These are phyloP conservation scores for Colletotrichum noveboracense DNA, from an alignment of 2,329 filamentous ascomycete species.

Conservation along the genomic window DNA sequence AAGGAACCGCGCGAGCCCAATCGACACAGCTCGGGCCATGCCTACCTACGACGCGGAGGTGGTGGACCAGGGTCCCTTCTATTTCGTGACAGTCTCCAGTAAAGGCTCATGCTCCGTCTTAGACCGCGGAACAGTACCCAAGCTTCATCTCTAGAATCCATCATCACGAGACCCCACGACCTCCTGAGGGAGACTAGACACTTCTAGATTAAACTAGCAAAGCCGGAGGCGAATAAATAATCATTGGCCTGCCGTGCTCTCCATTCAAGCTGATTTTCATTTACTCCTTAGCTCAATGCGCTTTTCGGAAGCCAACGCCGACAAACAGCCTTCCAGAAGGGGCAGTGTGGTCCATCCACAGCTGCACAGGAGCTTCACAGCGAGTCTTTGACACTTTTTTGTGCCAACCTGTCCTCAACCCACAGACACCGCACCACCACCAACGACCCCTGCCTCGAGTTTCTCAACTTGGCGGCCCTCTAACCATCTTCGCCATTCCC, in stretches of 20 bases:
- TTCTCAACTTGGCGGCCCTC: constrained; percentile 18
- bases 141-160: background rate
- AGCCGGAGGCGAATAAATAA: background rate
- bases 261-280: background rate
- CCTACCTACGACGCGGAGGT: background rate
- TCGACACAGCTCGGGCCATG: constrained; percentile 5
- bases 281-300: background rate
- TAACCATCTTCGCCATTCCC: constrained; percentile 6
- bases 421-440: constrained; percentile 11
- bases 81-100: background rate
- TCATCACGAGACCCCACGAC: background rate
- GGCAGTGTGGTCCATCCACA: background rate
- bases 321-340: background rate
- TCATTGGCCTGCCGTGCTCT: background rate
- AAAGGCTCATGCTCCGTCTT: background rate
- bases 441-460: constrained; percentile 13
- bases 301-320: background rate
- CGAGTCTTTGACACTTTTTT: constrained; percentile 6
- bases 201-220: background rate
- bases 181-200: background rate
- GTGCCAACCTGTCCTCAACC: constrained; percentile 33
- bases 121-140: background rate
- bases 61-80: constrained; percentile 13
- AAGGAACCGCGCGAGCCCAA: background rate
- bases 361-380: background rate